Evolutionary conservation across 306 rosid species (phyloP).

Genomic region (Cucurbita moschata): DNA sequence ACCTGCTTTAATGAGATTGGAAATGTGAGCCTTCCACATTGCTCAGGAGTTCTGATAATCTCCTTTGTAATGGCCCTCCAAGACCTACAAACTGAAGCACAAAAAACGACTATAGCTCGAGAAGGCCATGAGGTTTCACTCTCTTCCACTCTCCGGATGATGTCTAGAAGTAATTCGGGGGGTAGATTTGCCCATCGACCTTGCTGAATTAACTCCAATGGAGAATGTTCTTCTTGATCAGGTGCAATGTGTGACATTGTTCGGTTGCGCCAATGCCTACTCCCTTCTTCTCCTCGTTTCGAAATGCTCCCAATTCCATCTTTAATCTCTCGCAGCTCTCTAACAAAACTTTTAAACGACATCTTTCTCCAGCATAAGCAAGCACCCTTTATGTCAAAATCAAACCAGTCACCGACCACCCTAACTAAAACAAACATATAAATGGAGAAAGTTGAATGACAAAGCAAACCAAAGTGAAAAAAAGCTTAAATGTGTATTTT

Average conservation of each 20-base stretch:
- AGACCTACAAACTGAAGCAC: slow-evolving; percentile 78
- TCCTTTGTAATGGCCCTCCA: slow-evolving; percentile 62
- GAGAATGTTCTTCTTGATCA: slow-evolving; percentile 22
- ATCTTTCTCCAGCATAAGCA: slow-evolving; percentile 16
- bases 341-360: slow-evolving; percentile 58
- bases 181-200: slow-evolving; percentile 72
- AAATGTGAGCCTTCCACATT: slow-evolving; percentile 70
- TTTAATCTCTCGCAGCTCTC: slow-evolving; percentile 61
- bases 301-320: slow-evolving; percentile 76
- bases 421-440: background rate
- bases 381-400: background rate
- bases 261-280: slow-evolving; percentile 40
- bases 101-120: slow-evolving; percentile 39
- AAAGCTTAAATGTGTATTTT: background rate
- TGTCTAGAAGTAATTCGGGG: slow-evolving; percentile 62
- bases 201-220: slow-evolving; percentile 23
- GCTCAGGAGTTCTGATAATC: slow-evolving; percentile 70
- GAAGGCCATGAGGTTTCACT: slow-evolving; percentile 73
- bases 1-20: slow-evolving; percentile 96
- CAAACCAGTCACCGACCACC: background rate
- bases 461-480: background rate
- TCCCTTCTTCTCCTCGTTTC: slow-evolving; percentile 35
- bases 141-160: slow-evolving; percentile 65
- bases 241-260: slow-evolving; percentile 63
- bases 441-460: background rate